Evolutionary conservation across 306 rosid species (phyloP).

Genomic region (Lathyrus sativus): DNA sequence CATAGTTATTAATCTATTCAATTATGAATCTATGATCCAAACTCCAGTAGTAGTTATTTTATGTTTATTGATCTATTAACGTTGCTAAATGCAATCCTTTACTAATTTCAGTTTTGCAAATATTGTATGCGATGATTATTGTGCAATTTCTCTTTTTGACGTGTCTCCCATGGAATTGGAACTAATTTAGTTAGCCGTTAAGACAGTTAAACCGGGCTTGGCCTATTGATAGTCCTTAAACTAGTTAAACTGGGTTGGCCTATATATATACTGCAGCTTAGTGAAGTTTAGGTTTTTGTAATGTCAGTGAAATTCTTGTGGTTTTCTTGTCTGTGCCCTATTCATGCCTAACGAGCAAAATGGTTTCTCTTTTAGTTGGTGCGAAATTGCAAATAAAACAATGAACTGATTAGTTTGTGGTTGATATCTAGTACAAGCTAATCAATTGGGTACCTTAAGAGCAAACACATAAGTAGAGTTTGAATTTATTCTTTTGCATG

Average conservation of each 20-base stretch:
- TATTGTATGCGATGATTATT: neutral
- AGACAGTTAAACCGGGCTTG: neutral
- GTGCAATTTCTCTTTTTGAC: slow-evolving; percentile 16
- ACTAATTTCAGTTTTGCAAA: neutral
- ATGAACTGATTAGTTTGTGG: slow-evolving; percentile 22
- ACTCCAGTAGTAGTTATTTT: neutral
- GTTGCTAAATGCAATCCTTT: neutral
- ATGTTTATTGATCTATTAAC: neutral
- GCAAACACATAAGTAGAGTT: slow-evolving; percentile 34
- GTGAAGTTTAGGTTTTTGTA: slow-evolving; percentile 17
- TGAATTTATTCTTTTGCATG: slow-evolving; percentile 38
- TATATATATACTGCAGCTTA: neutral
- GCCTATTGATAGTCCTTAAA: neutral
- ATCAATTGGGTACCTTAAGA: slow-evolving; percentile 19
- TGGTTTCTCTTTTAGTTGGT: slow-evolving; percentile 14
- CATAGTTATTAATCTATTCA: neutral
- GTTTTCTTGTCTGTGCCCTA: neutral
- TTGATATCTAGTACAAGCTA: slow-evolving; percentile 29
- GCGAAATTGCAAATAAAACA: slow-evolving; percentile 25
- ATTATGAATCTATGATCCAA: slow-evolving; percentile 2
- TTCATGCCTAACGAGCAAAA: slow-evolving; percentile 9
- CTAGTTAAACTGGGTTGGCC: neutral
- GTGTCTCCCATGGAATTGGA: neutral
- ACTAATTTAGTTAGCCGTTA: neutral
- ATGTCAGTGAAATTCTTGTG: neutral